Evolutionary conservation across 1,139 yeast species (phyloP).

Genomic region (Candida pseudoviswanathii): DNA sequence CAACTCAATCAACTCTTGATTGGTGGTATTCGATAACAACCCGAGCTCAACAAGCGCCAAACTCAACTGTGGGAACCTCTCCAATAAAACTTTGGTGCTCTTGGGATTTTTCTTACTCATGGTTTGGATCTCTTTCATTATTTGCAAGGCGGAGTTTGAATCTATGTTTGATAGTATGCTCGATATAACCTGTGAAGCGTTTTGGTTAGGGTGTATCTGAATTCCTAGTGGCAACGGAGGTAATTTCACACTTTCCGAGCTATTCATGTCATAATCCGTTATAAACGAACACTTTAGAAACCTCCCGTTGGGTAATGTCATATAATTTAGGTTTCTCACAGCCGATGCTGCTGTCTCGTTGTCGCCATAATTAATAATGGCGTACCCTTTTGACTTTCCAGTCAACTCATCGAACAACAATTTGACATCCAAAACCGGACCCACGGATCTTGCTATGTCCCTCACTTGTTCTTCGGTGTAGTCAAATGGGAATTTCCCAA

Average conservation of each 20-base stretch:
- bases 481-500: conserved; percentile 43
- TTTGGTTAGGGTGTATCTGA: conserved; percentile 53
- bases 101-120: conserved; percentile 66
- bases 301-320: conserved; percentile 68
- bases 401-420: conserved; percentile 85
- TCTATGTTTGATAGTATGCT: conserved; percentile 59
- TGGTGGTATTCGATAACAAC: conserved; percentile 58
- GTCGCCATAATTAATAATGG: conserved; percentile 78
- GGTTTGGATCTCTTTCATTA: conserved; percentile 62
- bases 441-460: conserved; percentile 77
- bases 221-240: conserved; percentile 53
- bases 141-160: conserved; percentile 54
- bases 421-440: conserved; percentile 79
- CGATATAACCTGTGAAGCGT: conserved; percentile 66
- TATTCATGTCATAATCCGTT: conserved; percentile 34
- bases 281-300: conserved; percentile 74
- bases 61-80: conserved; percentile 74
- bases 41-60: conserved; percentile 82
- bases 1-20: conserved; percentile 54
- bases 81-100: conserved; percentile 63
- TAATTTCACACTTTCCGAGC: conserved; percentile 26
- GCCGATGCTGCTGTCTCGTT: conserved; percentile 88
- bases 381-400: conserved; percentile 91
- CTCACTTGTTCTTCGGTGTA: conserved; percentile 87
- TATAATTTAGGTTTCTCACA: conserved; percentile 82